Base-by-base conservation (phyloP, 2,329 filamentous ascomycete genomes). In the Epichloe elymi region DNA sequence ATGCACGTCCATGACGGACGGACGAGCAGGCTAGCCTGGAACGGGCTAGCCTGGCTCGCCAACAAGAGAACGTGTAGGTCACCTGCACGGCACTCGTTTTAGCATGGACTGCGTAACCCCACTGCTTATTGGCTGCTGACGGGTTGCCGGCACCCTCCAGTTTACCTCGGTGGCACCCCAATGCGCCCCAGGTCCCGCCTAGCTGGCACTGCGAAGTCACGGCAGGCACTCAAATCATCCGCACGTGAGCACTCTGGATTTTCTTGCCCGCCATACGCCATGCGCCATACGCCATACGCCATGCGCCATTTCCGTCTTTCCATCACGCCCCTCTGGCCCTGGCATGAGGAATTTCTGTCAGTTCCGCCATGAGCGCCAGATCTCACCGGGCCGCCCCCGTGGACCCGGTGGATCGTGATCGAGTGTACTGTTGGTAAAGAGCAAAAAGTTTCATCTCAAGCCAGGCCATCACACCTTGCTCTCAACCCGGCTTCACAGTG, bases 221-320 rank as follows among this genome's bases (percentile, higher is more conserved):
- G 40, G 41, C 19, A 40, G 50, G 15, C 42, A 41, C 42, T 46
- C 12, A 2, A 43, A 41, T 46, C 36, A n/a, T 50, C 20, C 19
- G 51, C 55, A 53, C 55, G 55, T 57, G 55, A 57, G 49, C 53
- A 52, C 10, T 50, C 44, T 30, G 37, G 37, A 26, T 50, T 53
- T 48, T 52, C 42, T 41, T 33, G 17, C 33, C 17, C 33, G n/a
- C 36, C 43, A 19, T 45, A 23, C n/a, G n/a, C n/a, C n/a, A n/a
- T n/a, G n/a, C n/a, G n/a, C n/a, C n/a, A n/a, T n/a, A n/a, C n/a
- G n/a, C n/a, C n/a, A 23, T 2, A 23, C 20, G 20, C 3, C 20
- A 23, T 1, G 6, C 23, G 1, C 23, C 23, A 26, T 26, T 11
- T 36, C 30, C 17, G 41, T 7, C 11, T 7, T 43, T 12, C 20